Base-by-base conservation (phyloP, 305 asterid genomes). In the Solanum aculeatissimum region DNA sequence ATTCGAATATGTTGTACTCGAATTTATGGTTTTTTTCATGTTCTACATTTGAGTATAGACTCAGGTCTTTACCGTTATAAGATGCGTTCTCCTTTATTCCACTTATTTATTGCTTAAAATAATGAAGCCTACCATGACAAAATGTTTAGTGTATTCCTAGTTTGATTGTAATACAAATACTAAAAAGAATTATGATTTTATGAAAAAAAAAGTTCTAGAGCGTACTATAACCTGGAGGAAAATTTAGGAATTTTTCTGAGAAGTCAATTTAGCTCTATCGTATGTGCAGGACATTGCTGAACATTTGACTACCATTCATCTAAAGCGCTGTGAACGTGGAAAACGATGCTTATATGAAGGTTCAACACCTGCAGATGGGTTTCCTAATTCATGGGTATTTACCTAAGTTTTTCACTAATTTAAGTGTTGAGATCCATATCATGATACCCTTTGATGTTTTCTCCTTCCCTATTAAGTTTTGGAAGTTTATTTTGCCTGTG, bases 311-410 rank as follows among this genome's bases (percentile, higher is more conserved):
- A 95, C 98, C 75, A 91, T 95, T 62, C 84, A 94, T 90, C 91
- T 97, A 83, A 93, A 91, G 84, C 98, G 97, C 25, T 95, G 98
- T 87, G 98, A 94, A 75, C 92, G 99, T 65, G 99, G 99, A 23
- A 97, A 93, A 72, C 97, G 98, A 32, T 96, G 98, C 90, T 88
- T 97, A 81, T 97, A 97, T 74, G 98, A 97, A 92, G 98, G 98
- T 85, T 94, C 98, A 84, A 95, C 97, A 57, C 97, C 96, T 65
- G 81, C 94, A 6, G 96, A 95, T 82, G 98, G 97, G 68, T 95
- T 91, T 87, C 97, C 99, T 75, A 95, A 94, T 88, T 88, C 97
- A 86, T 95, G 98, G 98, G 99, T 96, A 92, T 83, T 29, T 29
- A 25, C 57, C 58, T 29, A 70, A 32, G 35, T 74, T 55, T 58